Evolutionary conservation across 352 stramenopile species (phyloP), one percentile per base, ranked within the genome.

Genomic region (Phytophthora pistaciae): DNA sequence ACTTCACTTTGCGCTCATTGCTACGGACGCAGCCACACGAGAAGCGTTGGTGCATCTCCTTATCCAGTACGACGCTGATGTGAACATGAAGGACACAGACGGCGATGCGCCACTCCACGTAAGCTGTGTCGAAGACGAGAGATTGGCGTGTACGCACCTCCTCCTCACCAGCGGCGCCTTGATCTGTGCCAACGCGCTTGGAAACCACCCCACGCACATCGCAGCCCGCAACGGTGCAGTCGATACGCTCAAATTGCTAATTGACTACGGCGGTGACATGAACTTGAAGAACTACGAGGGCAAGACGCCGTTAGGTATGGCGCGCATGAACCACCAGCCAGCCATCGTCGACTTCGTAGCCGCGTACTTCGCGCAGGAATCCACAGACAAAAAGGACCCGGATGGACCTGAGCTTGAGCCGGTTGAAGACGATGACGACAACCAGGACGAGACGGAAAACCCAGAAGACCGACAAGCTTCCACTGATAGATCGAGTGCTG

Each of bases 281-380:
- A 96, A 94, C 58, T 62, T 93, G 5, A 91, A 91, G 48, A 96
- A 96, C 50, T 96, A 93, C 31, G 80, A 88, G 9, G 87, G 88
- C 1, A 91, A 90, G 53, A 96, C 89, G 5, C 85, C 88, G 3
- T 61, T 96, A 1, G 90, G 87, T 8, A 82, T 94, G 69, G 88
- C 88, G 5, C 81, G 88, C 3, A 95, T 96, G 87, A 70, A 85
- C 36, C 36, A 79, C 38, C 87, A 93, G 57, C 68, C 68, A 50
- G 58, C 49, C 0, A 72, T 94, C 23, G 84, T 94, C 10, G 61
- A 88, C n/a, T 90, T 85, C 27, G 86, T 95, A 31, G 66, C 68
- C 0, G 65, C 85, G 9, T 84, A 84, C 38, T 95, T 93, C 62
- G 84, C 87, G 1, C 61, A 88, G 21, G 86, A 95, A 54, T 64